These are phyloP conservation scores for Trichoderma semiorbis DNA, from an alignment of 2,329 filamentous ascomycete species.

Conservation along the genomic window DNA sequence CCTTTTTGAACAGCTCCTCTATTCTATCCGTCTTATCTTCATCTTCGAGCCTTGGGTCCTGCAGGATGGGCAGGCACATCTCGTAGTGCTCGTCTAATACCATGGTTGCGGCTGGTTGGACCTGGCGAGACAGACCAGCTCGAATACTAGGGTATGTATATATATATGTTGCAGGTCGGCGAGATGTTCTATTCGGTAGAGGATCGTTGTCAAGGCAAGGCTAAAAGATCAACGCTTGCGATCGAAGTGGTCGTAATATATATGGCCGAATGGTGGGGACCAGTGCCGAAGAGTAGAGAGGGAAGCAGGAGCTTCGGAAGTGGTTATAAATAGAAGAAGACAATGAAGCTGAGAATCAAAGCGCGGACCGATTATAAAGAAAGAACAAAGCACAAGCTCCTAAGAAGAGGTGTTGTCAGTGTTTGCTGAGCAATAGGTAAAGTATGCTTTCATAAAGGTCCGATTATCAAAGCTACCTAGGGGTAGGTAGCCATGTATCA, in stretches of 20 bases:
- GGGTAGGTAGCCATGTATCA: background rate
- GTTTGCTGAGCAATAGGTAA: background rate
- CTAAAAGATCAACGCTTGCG: background rate
- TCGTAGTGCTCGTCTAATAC: conserved; percentile 91
- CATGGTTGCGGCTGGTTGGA: conserved; percentile 55
- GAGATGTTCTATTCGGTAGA: background rate
- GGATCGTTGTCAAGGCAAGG: background rate
- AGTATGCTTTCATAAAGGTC: background rate
- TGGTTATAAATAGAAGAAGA: background rate
- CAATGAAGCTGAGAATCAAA: background rate
- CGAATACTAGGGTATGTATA: background rate
- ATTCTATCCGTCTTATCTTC: conserved; percentile 93
- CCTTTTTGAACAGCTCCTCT: conserved; percentile 77
- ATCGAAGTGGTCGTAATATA: background rate
- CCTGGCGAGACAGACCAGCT: conserved; percentile 6
- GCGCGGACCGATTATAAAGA: background rate
- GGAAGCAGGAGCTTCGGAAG: background rate
- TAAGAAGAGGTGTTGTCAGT: background rate
- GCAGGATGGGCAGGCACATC: conserved; percentile 81
- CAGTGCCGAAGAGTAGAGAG: background rate
- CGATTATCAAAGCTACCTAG: background rate
- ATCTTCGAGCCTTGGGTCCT: conserved; percentile 78
- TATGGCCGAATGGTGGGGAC: background rate
- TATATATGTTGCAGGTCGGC: background rate
- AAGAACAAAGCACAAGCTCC: background rate